Conservation (phyloP, 2,329 filamentous ascomycete genomes). For the Didymella arachidicola region DNA sequence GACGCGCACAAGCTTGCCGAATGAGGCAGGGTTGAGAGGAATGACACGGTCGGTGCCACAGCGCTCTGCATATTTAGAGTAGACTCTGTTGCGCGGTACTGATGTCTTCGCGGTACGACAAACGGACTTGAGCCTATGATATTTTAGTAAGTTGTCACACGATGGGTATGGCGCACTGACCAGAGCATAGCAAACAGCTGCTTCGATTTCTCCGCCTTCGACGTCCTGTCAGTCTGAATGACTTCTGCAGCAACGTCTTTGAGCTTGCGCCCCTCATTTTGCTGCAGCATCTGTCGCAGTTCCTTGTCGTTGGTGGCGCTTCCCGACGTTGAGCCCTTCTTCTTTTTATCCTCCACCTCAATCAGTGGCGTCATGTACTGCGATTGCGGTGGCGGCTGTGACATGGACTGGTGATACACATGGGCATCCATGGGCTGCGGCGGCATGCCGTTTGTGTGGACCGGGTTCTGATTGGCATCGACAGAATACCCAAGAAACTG, state of each 20-base stretch:
- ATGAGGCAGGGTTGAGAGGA: constrained; percentile 94
- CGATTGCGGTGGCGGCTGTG: constrained; percentile 36
- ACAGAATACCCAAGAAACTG: constrained; percentile 43
- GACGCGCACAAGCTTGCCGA: constrained; percentile 95
- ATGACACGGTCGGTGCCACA: constrained; percentile 94
- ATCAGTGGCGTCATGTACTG: constrained; percentile 37
- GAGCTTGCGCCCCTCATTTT: constrained; percentile 71
- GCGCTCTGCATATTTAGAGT: constrained; percentile 91
- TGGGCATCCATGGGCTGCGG: constrained; percentile 42
- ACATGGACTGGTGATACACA: constrained; percentile 39
- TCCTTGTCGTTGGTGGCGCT: constrained; percentile 83
- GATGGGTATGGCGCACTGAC: constrained; percentile 57
- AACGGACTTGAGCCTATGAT: constrained; percentile 72
- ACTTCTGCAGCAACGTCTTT: constrained; percentile 78
- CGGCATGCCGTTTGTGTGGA: constrained; percentile 30
- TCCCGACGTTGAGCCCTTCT: constrained; percentile 68
- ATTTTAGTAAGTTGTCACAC: constrained; percentile 34
- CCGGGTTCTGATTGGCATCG: constrained; percentile 28
- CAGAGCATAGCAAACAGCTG: constrained; percentile 91
- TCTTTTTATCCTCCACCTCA: constrained; percentile 56
- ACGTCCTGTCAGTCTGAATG: constrained; percentile 79
- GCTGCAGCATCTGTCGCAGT: constrained; percentile 76
- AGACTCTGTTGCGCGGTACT: constrained; percentile 90
- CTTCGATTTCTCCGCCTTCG: constrained; percentile 81
- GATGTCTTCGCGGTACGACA: constrained; percentile 79